phyloP scores from a whole-genome alignment of 176 grass and related monocot genomes.

The Miscanthus lutarioriparius region DNA sequence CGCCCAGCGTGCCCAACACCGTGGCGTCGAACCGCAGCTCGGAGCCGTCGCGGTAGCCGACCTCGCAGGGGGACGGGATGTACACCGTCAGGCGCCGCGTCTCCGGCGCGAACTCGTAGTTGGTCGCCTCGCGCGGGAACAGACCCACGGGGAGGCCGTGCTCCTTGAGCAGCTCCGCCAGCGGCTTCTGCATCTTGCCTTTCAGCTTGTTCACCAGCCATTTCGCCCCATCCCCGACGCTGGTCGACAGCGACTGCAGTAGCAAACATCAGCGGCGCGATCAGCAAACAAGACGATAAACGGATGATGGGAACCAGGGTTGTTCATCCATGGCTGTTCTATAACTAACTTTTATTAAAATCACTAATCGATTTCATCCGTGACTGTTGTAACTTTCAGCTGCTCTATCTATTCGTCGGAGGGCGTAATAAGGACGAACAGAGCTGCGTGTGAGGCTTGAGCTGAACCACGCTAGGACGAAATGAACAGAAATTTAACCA shows the following conservation, averaged over 20 bases:
- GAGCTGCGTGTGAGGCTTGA: neutral
- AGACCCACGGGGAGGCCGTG: constrained; percentile 73
- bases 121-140: constrained; percentile 78
- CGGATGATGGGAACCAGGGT: neutral
- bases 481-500: neutral
- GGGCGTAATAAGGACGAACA: too few relatives aligned
- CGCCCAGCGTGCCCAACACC: constrained; percentile 62
- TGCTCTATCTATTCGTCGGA: too few relatives aligned
- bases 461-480: neutral
- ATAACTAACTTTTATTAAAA: neutral
- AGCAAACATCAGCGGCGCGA: neutral
- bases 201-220: constrained; percentile 98
- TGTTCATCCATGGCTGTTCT: neutral
- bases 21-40: constrained; percentile 70
- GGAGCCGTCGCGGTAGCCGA: constrained; percentile 82
- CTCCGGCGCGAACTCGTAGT: constrained; percentile 81
- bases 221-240: constrained; percentile 74
- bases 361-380: neutral
- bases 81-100: constrained; percentile 77
- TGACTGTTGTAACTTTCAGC: neutral
- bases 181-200: constrained; percentile 95
- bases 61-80: constrained; percentile 83
- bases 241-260: constrained; percentile 75
- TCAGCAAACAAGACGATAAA: neutral
- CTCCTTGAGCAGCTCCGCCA: constrained; percentile 77